Base-by-base conservation (phyloP, 345 rosid species). In the Limnanthes douglasii region DNA sequence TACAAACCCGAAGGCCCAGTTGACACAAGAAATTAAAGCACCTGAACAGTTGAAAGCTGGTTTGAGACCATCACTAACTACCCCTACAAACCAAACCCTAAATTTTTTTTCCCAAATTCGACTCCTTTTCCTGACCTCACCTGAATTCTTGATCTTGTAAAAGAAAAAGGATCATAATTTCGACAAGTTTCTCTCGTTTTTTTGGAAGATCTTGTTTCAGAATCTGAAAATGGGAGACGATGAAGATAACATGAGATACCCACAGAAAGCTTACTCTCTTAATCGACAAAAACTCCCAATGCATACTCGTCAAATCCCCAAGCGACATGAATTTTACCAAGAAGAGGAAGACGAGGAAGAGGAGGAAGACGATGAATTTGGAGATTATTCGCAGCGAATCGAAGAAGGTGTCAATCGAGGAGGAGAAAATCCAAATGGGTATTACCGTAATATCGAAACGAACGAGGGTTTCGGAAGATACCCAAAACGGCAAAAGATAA, bases 211-310 rank as follows among this genome's bases (percentile, higher is more conserved):
- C n/a, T n/a, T n/a, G n/a, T n/a, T n/a, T n/a, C n/a, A n/a, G n/a
- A n/a, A n/a, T n/a, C n/a, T n/a, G 12, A 36, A 39, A 69, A 90
- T 90, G 98, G 96, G 68, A 49, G 79, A 73, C 30, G 61, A 56
- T 15, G 86, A 77, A 56, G 92, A 77, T 37, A 78, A 80, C 55
- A 74, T 66, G 1, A 65, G 86, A 53, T 83, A 71, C 50, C 71
- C 81, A 1, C 62, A 63, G 35, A 75, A 83, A 33, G 43, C 53
- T 1, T 73, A 66, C 52, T 69, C 57, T 22, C 42, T 47, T 59
- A 62, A 48, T 53, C 61, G 76, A 11, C 78, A 72, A 36, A 90
- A 70, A 40, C 84, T 69, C 30, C 81, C 74, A 2, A 50, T 51
- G 43, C 43, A 56, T 26, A 40, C 22, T 7, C 47, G 57, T 23